Base-by-base conservation (phyloP, 2,329 filamentous ascomycete genomes). In the Niveomyces coronatus region DNA sequence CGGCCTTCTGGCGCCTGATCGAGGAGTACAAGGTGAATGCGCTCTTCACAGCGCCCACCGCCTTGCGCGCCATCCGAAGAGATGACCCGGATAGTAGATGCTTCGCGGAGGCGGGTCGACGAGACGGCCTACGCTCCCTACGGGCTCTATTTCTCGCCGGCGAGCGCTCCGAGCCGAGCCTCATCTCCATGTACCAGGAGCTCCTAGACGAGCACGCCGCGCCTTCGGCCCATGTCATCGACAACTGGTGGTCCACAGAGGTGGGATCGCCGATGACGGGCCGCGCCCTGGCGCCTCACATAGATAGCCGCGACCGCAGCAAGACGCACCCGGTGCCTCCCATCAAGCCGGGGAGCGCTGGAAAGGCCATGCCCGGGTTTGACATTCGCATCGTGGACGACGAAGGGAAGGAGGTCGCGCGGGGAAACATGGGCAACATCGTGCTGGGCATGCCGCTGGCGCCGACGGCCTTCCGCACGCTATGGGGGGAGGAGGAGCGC, bases 321-420 rank as follows among this genome's bases (percentile, higher is more conserved):
- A 67, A 65, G 4, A 53, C 57, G 13, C 54, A 61, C 30, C 52
- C 54, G 5, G 58, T 59, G 27, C 72, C 80, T 2, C 56, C 62
- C 0, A 75, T 89, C 53, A 87, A 82, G 49, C 84, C 87, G 1
- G 89, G 89, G 1, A 89, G 84, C 43, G 89, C 88, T 5, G 88
- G 88, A 1, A 91, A 94, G 55, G 74, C 87, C 0, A 86, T 93
- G 79, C 88, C 87, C 0, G 89, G 88, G 0, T 95, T 94, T 50
- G 85, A 94, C 49, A 82, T 95, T 4, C 73, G 81, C 13, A 70
- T 89, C 11, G 86, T 95, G 3, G 78, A 94, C 53, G 87, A 95
- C 50, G 64, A 76, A 1, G 88, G 88, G 5, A 68, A 71, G 1
- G 81, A 87, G 54, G 67, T 93, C 0, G 57, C 71, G n/a, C 66